Evolutionary conservation across 1,139 yeast genomes (phyloP).

Genomic region (Protomyces inundatus): DNA sequence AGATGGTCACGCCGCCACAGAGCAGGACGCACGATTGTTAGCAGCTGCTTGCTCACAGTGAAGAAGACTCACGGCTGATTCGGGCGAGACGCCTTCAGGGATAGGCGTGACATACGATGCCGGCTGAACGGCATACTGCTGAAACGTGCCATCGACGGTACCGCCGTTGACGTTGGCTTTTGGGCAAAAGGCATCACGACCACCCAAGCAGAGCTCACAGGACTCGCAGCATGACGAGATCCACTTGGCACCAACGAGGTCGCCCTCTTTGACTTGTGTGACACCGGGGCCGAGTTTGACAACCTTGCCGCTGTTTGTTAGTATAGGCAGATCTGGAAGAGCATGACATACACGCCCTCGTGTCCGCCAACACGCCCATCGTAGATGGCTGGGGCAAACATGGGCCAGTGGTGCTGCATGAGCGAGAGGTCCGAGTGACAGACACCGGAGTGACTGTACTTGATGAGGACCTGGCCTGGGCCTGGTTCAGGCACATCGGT

Average conservation of each 20-base stretch:
- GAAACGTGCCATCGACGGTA: slow-evolving; percentile 79
- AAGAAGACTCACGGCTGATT: slow-evolving; percentile 65
- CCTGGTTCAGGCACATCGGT: slow-evolving; percentile 60
- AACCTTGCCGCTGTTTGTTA: slow-evolving; percentile 10
- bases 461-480: slow-evolving; percentile 55
- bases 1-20: slow-evolving; percentile 81
- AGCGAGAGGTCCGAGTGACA: slow-evolving; percentile 69
- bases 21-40: slow-evolving; percentile 29
- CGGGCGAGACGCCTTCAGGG: slow-evolving; percentile 65
- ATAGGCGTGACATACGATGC: slow-evolving; percentile 80
- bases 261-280: slow-evolving; percentile 17
- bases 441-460: slow-evolving; percentile 62
- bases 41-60: not conserved
- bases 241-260: slow-evolving; percentile 24
- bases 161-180: slow-evolving; percentile 45
- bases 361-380: slow-evolving; percentile 9
- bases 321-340: not conserved
- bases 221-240: slow-evolving; percentile 12
- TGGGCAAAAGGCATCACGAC: slow-evolving; percentile 20
- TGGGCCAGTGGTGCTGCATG: slow-evolving; percentile 70
- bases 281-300: slow-evolving; percentile 13
- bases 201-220: slow-evolving; percentile 12
- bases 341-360: not conserved
- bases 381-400: slow-evolving; percentile 1
- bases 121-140: slow-evolving; percentile 79